Conservation (phyloP, 495 filamentous ascomycete species). For the Neohortaea acidophila region DNA sequence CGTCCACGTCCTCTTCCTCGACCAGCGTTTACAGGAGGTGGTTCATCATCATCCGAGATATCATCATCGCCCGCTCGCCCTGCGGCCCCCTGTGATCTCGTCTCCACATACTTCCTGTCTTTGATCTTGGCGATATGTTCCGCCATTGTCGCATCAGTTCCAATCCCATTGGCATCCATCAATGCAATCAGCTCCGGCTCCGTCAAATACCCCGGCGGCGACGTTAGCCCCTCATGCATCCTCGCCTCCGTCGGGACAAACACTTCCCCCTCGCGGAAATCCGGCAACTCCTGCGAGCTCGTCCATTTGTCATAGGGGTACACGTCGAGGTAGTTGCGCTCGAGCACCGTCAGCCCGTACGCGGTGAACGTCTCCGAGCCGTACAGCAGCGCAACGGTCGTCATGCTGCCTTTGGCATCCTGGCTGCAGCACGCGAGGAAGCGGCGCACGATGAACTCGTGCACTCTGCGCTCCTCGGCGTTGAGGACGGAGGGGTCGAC, state of each 20-base stretch:
- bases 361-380: conserved; percentile 71
- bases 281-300: conserved; percentile 66
- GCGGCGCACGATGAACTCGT: conserved; percentile 86
- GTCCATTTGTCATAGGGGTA: conserved; percentile 95
- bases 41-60: conserved; percentile 22
- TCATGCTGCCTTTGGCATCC: conserved; percentile 72
- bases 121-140: conserved; percentile 96
- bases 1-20: conserved; percentile 26
- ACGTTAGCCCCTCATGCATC: conserved; percentile 76
- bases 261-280: conserved; percentile 57
- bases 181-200: conserved; percentile 94
- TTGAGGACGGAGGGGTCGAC: conserved; percentile 46
- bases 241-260: conserved; percentile 84
- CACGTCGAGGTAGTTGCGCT: conserved; percentile 85
- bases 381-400: conserved; percentile 70
- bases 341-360: conserved; percentile 69
- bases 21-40: conserved; percentile 11
- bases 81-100: conserved; percentile 36
- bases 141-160: conserved; percentile 97
- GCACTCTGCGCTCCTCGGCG: conserved; percentile 57
- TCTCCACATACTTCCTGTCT: conserved; percentile 65
- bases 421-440: conserved; percentile 95
- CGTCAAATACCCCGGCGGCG: conserved; percentile 70
- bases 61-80: conserved; percentile 25
- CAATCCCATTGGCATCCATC: conserved; percentile 98